Evolutionary conservation across 2,329 filamentous ascomycete species (phyloP).

Genomic region (Torrubiellomyces zombiae): DNA sequence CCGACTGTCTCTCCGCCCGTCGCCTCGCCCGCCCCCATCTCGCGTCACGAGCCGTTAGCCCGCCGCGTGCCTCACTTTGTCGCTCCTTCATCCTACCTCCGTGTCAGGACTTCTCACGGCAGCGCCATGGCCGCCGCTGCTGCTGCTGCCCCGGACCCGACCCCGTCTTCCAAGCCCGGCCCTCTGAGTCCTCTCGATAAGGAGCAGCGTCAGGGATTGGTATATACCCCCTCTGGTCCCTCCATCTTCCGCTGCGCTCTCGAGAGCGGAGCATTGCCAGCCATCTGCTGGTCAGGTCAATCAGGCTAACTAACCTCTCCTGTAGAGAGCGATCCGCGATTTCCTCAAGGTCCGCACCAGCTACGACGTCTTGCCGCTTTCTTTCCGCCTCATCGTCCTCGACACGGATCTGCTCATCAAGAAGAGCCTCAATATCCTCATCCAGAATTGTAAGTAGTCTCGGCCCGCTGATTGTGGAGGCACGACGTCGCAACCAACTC

Average conservation of each 20-base stretch:
- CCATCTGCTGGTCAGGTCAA: no score
- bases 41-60: slow-evolving; percentile 6
- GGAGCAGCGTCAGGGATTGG: slow-evolving; percentile 65
- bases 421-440: slow-evolving; percentile 89
- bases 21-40: slow-evolving; percentile 1
- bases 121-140: slow-evolving; percentile 17
- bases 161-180: slow-evolving; percentile 20
- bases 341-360: slow-evolving; percentile 93
- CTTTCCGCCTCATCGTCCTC: slow-evolving; percentile 88
- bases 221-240: slow-evolving; percentile 20
- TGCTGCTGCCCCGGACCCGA: slow-evolving; percentile 6
- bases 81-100: slow-evolving; percentile 43
- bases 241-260: neutral
- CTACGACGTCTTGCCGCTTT: slow-evolving; percentile 93
- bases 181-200: slow-evolving; percentile 47
- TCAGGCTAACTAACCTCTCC: slow-evolving; percentile 8
- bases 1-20: slow-evolving; percentile 1
- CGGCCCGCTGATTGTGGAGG: neutral
- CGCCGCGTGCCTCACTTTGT: slow-evolving; percentile 35
- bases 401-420: slow-evolving; percentile 91
- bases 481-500: neutral
- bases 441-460: slow-evolving; percentile 63
- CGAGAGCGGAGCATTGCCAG: no score
- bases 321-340: slow-evolving; percentile 74
- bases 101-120: slow-evolving; percentile 18